Base-by-base conservation (phyloP, 1,139 yeast genomes). In the Pichia sp. region DNA sequence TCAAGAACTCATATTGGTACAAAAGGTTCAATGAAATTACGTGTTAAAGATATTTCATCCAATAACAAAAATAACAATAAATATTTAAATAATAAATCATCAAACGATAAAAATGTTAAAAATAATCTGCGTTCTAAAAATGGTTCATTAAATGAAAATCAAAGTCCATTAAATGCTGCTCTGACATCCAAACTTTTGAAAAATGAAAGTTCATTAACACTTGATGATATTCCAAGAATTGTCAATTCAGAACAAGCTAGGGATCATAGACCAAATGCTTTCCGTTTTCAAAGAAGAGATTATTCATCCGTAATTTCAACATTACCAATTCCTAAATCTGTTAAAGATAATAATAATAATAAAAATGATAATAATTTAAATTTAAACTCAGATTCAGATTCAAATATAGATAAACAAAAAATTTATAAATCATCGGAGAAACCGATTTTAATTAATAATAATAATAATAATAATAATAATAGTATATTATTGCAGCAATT, bases 161-260 rank as follows among this genome's bases (percentile, higher is more conserved):
- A 9, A 9, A 28, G 39, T 7, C 29, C 39, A 10, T 35, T 35
- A 11, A 42, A 51, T 40, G 54, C 52, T 3, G 37, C 43, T 7
- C 26, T 48, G n/a, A 82, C 90, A 0, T 80, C 89, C 0, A 86
- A 81, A 53, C 67, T 84, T 42, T 71, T 87, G 48, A 80, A 83
- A 58, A 86, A 81, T 59, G 95, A 90, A 55, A 86, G 86, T 55
- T 82, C 95, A 1, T 74, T 92, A 46, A 90, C 97, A 0, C 73
- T 92, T 57, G 98, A 92, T 64, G 99, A 92, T 65, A 92, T 92
- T 55, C 96, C 97, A 6, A 74, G 97, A 54, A 90, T 92, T 59
- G 97, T 92, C 11, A 96, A 97, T 3, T 95, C 96, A 6, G 97
- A 92, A 58, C 97, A 90, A 63, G 96, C 97, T 0, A 73, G 97